Evolutionary conservation across 2,329 filamentous ascomycete species (phyloP).

Genomic region (Fusarium proliferatum): DNA sequence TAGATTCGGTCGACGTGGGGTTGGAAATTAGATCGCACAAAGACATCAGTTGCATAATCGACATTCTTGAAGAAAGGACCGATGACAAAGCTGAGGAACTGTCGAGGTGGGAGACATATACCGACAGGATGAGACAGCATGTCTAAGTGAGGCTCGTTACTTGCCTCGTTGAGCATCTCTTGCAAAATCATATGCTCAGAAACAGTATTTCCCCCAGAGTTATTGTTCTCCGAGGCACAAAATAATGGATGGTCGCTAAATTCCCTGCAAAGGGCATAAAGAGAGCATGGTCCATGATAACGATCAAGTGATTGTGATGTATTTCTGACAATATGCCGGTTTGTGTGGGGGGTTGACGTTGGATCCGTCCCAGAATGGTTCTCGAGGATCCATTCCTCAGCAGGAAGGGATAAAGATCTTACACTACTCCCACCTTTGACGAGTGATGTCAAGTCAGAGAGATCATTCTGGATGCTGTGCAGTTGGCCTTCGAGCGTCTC

Average conservation of each 20-base stretch:
- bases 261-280: constrained; percentile 42
- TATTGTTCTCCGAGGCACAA: neutral
- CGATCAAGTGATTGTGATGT: constrained; percentile 34
- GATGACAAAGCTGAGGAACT: constrained; percentile 43
- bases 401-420: constrained; percentile 13
- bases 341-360: constrained; percentile 4
- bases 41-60: constrained; percentile 43
- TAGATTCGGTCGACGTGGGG: constrained; percentile 41
- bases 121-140: constrained; percentile 27
- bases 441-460: constrained; percentile 43
- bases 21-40: constrained; percentile 38
- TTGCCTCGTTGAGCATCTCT: constrained; percentile 38
- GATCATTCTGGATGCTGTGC: constrained; percentile 43
- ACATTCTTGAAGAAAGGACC: constrained; percentile 41
- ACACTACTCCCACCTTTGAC: constrained; percentile 33
- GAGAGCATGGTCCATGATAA: constrained; percentile 42
- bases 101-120: constrained; percentile 39
- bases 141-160: constrained; percentile 38
- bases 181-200: constrained; percentile 27
- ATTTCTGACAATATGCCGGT: constrained; percentile 38
- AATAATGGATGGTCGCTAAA: constrained; percentile 39
- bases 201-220: neutral
- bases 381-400: constrained; percentile 17
- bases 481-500: constrained; percentile 44
- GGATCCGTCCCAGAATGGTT: neutral